Evolutionary conservation across 768 basidiomycete genomes (phyloP).

Genomic region (Boletus speciosus): DNA sequence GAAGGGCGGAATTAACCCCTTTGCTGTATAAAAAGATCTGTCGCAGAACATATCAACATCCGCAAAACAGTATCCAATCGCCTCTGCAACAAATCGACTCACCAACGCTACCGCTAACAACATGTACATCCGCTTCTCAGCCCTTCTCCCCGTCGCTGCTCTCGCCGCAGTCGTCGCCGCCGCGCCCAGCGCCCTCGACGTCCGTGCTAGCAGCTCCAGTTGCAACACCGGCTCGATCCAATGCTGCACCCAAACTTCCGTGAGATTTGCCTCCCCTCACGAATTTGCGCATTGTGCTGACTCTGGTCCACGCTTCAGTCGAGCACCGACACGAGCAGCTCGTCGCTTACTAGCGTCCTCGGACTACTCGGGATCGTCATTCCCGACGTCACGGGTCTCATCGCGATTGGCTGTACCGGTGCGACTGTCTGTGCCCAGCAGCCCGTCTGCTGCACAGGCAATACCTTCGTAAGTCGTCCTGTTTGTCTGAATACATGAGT

Average conservation of each 20-base stretch:
- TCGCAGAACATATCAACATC: neutral
- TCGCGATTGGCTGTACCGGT: slow-evolving; percentile 12
- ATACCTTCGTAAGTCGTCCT: slow-evolving; percentile 6
- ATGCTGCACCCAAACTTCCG: slow-evolving; percentile 3
- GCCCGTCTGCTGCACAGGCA: slow-evolving; percentile 16
- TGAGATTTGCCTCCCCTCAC: neutral
- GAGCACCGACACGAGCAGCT: no score
- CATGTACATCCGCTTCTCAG: slow-evolving; percentile 8
- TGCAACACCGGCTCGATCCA: slow-evolving; percentile 7
- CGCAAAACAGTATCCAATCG: neutral
- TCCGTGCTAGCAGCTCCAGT: neutral
- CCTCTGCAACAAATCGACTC: neutral
- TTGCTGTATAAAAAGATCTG: slow-evolving; percentile 5
- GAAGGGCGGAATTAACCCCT: neutral
- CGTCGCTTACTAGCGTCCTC: neutral
- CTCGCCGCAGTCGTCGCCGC: slow-evolving; percentile 3
- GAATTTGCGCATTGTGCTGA: neutral
- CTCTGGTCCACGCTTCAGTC: neutral
- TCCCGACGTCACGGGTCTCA: neutral
- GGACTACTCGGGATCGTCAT: neutral
- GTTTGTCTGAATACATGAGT: neutral
- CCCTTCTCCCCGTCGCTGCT: slow-evolving; percentile 10
- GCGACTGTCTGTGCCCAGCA: slow-evolving; percentile 5
- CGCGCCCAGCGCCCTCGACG: neutral
- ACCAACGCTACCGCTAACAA: neutral